phyloP scores from a whole-genome alignment of 2,329 filamentous ascomycete species.

The Diaporthe sp. region DNA sequence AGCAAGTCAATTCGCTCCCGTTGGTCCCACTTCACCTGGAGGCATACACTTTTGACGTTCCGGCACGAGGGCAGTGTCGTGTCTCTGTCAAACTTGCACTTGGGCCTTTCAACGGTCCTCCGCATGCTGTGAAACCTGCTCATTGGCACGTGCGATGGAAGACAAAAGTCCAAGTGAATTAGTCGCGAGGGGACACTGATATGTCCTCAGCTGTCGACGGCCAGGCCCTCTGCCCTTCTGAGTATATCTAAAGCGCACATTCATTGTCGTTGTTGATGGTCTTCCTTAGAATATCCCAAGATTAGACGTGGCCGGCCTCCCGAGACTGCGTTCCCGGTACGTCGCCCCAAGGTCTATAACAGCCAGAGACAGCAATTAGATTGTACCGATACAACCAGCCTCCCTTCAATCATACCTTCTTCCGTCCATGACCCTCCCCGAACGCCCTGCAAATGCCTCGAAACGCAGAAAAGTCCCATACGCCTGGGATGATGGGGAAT shows the following conservation, averaged over 20 bases:
- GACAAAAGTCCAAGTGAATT: constrained; percentile 20
- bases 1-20: background rate
- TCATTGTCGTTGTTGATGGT: background rate
- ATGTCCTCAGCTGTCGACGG: constrained; percentile 2
- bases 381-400: constrained; percentile 34
- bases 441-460: constrained; percentile 37
- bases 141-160: constrained; percentile 19
- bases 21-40: constrained; percentile 21
- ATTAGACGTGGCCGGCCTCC: constrained; percentile 26
- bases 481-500: constrained; percentile 8
- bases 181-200: constrained; percentile 14
- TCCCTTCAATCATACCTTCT: constrained; percentile 26
- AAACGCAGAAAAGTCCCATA: constrained; percentile 32
- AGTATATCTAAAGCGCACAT: constrained; percentile 26
- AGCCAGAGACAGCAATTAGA: constrained; percentile 17
- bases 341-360: constrained; percentile 27
- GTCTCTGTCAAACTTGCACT: constrained; percentile 10
- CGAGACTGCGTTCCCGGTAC: constrained; percentile 8
- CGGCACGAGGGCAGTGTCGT: background rate
- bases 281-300: constrained; percentile 23
- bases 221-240: constrained; percentile 4
- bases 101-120: constrained; percentile 10
- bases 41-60: constrained; percentile 7
- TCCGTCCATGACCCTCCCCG: constrained; percentile 26
- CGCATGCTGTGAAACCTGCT: constrained; percentile 26